Evolutionary conservation across 2,329 filamentous ascomycete species (phyloP), one percentile per base, ranked within the genome.

Genomic region (Diaporthe aspalathi): DNA sequence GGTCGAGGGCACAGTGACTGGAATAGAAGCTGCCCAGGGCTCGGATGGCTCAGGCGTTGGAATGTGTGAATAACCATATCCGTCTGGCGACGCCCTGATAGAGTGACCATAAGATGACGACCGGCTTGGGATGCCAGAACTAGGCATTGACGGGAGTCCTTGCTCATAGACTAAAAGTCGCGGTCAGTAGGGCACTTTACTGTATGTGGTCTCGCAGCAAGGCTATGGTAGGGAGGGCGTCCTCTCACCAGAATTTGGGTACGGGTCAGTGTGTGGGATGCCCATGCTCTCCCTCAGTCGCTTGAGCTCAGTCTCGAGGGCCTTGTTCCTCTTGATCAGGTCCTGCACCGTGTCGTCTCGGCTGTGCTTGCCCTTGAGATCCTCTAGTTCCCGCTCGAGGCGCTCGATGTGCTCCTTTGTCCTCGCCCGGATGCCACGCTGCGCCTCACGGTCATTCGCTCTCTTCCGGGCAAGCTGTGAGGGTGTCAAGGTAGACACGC

Each of bases 391-490:
- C 74, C 86, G 86, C 83, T 97, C 93, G 65, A 97, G 84, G 27
- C 85, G 85, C 78, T 96, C 93, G 77, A 97, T 97, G 80, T 94
- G 93, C 78, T 92, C 90, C 83, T 94, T 95, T 49, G 94, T 97
- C 76, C 94, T 89, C 80, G 94, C 93, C 63, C 94, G 88, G 74
- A 97, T 97, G 52, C 93, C 93, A 63, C 94, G 89, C 83, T 97
- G 94, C 52, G 94, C 94, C 81, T 97, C 94, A 73, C 94, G 90
- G 80, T 97, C 94, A 83, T 97, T 97, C 77, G 94, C 93, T 74
- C 95, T 88, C 85, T 97, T 98, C 81, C 94, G 93, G 38, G 92
- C 93, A 72, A 97, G 88, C 82, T 97, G 95, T 73, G 95, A 93
- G 7, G 94, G 93, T 14, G 94, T 97, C 79, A 97, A 87, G 77